Evolutionary conservation across 2,329 filamentous ascomycete species (phyloP).

Genomic region (Beauveria sp.): DNA sequence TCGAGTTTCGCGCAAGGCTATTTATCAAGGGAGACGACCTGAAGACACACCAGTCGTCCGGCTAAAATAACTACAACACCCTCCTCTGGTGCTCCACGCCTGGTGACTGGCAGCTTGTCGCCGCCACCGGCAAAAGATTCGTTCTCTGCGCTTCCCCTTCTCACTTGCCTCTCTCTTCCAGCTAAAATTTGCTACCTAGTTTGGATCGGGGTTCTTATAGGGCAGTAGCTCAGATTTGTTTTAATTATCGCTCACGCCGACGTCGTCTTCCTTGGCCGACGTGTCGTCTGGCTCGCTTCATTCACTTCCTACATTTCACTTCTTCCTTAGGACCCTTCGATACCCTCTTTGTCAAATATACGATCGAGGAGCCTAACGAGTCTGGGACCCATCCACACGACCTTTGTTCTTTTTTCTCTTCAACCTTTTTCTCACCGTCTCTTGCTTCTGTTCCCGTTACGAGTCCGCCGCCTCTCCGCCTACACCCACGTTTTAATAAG

Average conservation of each 20-base stretch:
- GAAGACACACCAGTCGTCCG: neutral
- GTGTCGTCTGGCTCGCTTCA: neutral
- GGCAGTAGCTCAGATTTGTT: neutral
- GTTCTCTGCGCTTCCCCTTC: neutral
- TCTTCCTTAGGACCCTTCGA: neutral
- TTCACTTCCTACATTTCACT: neutral
- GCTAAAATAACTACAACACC: neutral
- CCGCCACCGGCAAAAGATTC: neutral
- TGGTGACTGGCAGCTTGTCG: neutral
- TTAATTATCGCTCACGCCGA: neutral
- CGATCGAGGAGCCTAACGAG: neutral
- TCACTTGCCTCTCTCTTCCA: neutral
- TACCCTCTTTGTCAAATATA: neutral
- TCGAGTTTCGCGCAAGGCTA: no score
- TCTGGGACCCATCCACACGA: neutral
- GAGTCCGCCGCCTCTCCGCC: no score
- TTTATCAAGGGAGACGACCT: neutral
- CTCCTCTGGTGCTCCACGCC: neutral
- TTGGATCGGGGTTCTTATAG: neutral
- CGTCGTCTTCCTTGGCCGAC: neutral
- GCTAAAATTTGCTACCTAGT: neutral
- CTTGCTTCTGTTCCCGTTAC: neutral
- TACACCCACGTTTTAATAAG: neutral
- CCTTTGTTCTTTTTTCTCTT: neutral
- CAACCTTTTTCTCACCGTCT: neutral